Base-by-base conservation (phyloP, 176 grass and related monocot genomes). In the Oryza nivara region DNA sequence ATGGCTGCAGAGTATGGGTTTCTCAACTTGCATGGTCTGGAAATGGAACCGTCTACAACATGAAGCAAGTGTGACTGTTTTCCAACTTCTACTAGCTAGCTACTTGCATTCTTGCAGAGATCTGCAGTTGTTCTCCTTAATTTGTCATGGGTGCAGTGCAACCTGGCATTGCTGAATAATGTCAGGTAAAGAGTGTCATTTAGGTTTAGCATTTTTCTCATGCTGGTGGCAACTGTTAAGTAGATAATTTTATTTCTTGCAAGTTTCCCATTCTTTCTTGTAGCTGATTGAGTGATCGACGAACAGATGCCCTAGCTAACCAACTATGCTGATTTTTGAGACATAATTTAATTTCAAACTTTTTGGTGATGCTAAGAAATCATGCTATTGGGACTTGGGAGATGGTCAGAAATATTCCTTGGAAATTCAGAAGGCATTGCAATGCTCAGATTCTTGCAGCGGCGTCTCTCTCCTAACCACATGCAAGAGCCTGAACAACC, bases 1-100 rank as follows among this genome's bases (percentile, higher is more conserved):
- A 17, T 74, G 35, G 2, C 8, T 36, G 72, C 60, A 44, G 66
- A 72, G 52, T 19, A 32, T 3, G 51, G 51, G 14, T 54, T 51
- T 89, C 32, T 76, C 72, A 81, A 72, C 56, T 82, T 79, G 58
- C 76, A 75, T 46, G 26, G 25, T 17, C 74, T 61, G 68, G 25
- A 78, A 67, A 30, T 73, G 67, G 45, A 79, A 56, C 73, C 34
- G 52, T 49, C 60, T 7, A 80, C 20, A 60, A 28, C 25, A 15
- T 28, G 49, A 71, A 36, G 9, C 22, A 32, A 32, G 56, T 30
- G 43, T 14, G 67, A 73, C 70, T 45, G 56, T 43, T 61, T 17
- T 67, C 4, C 4, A 19, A 65, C 44, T 86, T 43, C 69, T 12
- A 34, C 69, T 12, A 34, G 30, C 30, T 32, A 32, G 30, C 30